These are phyloP conservation scores for Haplosporangium sp. DNA, from an alignment of 371 early-diverging fungal species.

Conservation along the genomic window DNA sequence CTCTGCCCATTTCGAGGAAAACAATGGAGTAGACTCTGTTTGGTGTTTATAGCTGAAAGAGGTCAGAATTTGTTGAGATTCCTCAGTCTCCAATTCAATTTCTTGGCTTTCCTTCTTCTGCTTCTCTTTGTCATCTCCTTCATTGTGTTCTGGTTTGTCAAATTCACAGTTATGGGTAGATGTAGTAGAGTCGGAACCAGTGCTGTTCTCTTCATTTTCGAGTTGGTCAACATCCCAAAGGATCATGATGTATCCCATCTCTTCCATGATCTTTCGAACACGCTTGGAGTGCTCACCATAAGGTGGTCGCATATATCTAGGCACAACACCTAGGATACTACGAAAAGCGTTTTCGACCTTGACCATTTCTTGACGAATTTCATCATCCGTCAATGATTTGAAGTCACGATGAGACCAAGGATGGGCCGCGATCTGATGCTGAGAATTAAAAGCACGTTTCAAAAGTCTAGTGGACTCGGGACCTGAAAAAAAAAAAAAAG, in stretches of 20 bases:
- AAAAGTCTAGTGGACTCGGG: conserved; percentile 46
- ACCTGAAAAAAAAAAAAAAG: conserved; percentile 9
- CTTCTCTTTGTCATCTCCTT: not conserved
- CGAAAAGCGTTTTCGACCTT: conserved; percentile 62
- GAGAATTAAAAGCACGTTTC: conserved; percentile 55
- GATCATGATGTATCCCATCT: conserved; percentile 61
- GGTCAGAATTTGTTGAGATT: not conserved
- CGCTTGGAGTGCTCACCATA: conserved; percentile 65
- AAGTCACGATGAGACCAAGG: conserved; percentile 65
- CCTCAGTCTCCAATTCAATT: not conserved
- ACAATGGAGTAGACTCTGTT: not conserved
- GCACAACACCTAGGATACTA: conserved; percentile 62
- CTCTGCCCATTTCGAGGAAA: conserved; percentile 42
- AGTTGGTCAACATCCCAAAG: conserved; percentile 65
- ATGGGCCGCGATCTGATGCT: conserved; percentile 71
- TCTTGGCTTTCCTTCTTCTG: not conserved
- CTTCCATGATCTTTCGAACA: conserved; percentile 59
- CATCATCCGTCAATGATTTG: conserved; percentile 24
- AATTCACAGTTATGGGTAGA: not conserved
- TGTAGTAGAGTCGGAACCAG: not conserved
- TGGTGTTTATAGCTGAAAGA: not conserved
- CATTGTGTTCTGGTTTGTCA: not conserved
- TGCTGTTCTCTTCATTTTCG: not conserved
- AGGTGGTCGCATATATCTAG: conserved; percentile 71
- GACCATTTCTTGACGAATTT: conserved; percentile 45